These are phyloP conservation scores for Teunomyces panamensis DNA, from an alignment of 805 yeast species.

Conservation along the genomic window DNA sequence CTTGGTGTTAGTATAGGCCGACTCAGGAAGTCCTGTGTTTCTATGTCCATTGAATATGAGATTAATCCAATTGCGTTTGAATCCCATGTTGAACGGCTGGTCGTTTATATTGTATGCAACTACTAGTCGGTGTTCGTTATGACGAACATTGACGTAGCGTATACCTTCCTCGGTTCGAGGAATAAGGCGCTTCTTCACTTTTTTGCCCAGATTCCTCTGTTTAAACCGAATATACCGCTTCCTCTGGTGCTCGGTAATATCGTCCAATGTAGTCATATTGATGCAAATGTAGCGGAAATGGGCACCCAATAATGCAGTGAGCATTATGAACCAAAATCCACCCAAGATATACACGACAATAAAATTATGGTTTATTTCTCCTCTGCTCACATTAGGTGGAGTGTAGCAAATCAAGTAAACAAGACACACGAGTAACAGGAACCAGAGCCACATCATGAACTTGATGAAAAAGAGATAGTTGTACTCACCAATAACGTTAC, in stretches of 20 bases:
- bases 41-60: constrained; percentile 24
- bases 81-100: constrained; percentile 37
- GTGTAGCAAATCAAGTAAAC: constrained; percentile 25
- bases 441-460: constrained; percentile 39
- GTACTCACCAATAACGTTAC: constrained; percentile 62
- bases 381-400: constrained; percentile 17
- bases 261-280: constrained; percentile 63
- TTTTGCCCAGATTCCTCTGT: constrained; percentile 7
- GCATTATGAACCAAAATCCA: constrained; percentile 45
- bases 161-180: constrained; percentile 30
- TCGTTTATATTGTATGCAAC: constrained; percentile 30
- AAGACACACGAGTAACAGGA: constrained; percentile 31
- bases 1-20: constrained; percentile 7
- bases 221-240: constrained; percentile 29
- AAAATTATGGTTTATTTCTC: constrained; percentile 43
- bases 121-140: constrained; percentile 32
- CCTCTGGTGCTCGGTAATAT: constrained; percentile 34
- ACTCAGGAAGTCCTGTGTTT: constrained; percentile 14
- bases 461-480: constrained; percentile 63
- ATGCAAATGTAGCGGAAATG: constrained; percentile 43
- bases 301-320: constrained; percentile 38
- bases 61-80: constrained; percentile 33
- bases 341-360: constrained; percentile 46
- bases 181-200: constrained; percentile 6
- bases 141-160: constrained; percentile 43